Conservation (phyloP, 2,329 filamentous ascomycete genomes). For the Cladophialophora yegresii region DNA sequence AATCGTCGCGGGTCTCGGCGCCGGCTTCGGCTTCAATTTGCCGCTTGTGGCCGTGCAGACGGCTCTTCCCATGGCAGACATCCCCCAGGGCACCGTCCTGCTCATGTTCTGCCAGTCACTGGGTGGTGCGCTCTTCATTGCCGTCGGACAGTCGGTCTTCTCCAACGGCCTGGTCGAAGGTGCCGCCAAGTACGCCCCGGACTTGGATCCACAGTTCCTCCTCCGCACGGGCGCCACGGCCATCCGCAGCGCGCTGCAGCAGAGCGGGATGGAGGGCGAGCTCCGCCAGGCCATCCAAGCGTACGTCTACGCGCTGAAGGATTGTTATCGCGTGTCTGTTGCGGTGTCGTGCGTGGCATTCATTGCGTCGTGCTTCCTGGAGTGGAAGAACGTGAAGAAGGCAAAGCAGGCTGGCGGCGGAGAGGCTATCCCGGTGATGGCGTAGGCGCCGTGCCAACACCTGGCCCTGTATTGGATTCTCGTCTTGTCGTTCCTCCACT, state of each 20-base stretch:
- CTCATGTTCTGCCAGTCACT: constrained; percentile 64
- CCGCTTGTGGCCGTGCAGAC: constrained; percentile 40
- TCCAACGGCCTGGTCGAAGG: constrained; percentile 62
- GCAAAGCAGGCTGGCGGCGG: not conserved
- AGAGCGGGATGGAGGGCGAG: constrained; percentile 38
- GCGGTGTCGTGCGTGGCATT: constrained; percentile 28
- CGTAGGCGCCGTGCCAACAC: not conserved
- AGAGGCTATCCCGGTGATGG: constrained; percentile 18
- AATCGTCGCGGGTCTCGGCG: constrained; percentile 37
- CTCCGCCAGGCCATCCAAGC: constrained; percentile 38
- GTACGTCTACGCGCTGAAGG: constrained; percentile 38
- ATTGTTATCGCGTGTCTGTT: constrained; percentile 28
- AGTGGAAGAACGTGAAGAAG: constrained; percentile 36
- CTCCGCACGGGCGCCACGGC: constrained; percentile 48
- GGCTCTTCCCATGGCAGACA: constrained; percentile 34
- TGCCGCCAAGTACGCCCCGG: constrained; percentile 49
- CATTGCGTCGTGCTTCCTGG: constrained; percentile 26
- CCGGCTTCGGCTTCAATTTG: constrained; percentile 38
- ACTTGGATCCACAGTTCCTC: constrained; percentile 43
- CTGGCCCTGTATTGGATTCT: not conserved
- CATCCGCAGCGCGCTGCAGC: constrained; percentile 43
- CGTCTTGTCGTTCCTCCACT: not conserved
- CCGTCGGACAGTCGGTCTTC: constrained; percentile 67
- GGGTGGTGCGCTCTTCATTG: constrained; percentile 66
- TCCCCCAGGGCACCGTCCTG: constrained; percentile 40